These are phyloP conservation scores for Podospora fimiseda DNA, from an alignment of 495 filamentous ascomycete species.

Conservation along the genomic window DNA sequence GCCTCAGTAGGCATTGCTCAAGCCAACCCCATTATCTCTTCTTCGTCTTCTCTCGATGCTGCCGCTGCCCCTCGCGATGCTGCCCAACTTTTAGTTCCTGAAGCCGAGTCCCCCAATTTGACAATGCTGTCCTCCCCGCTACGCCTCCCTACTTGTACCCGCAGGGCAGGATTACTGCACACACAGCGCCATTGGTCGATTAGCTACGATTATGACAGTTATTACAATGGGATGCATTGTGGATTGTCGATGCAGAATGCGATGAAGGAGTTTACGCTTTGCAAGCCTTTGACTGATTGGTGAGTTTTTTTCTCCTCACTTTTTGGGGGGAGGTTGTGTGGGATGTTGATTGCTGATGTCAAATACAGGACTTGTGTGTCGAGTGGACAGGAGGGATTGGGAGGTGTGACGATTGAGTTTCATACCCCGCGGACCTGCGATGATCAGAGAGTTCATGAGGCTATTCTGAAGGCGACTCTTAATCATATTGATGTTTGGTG, in stretches of 20 bases:
- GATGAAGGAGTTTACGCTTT: neutral
- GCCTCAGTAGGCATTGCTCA: no score
- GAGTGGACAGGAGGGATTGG: neutral
- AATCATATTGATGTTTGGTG: constrained; percentile 6
- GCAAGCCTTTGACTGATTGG: constrained; percentile 8
- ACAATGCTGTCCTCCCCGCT: neutral
- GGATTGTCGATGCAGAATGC: constrained; percentile 3
- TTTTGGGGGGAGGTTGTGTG: neutral
- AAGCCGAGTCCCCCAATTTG: no score
- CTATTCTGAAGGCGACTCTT: neutral
- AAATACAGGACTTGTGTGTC: constrained; percentile 4
- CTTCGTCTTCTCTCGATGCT: no score
- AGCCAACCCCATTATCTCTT: no score
- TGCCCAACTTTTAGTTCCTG: no score
- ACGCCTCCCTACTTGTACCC: constrained; percentile 5
- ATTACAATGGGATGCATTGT: constrained; percentile 8
- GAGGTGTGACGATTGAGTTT: constrained; percentile 9
- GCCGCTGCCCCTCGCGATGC: neutral
- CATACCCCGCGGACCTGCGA: constrained; percentile 8
- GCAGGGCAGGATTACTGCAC: constrained; percentile 7
- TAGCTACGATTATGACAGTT: constrained; percentile 4
- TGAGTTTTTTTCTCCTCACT: neutral
- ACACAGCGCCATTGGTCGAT: constrained; percentile 8
- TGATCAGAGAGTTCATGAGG: constrained; percentile 3
- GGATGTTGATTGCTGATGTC: neutral